Evolutionary conservation across 495 filamentous ascomycete species (phyloP), one percentile per base, ranked within the genome.

Genomic region (Amphirosellinia nigrospora): DNA sequence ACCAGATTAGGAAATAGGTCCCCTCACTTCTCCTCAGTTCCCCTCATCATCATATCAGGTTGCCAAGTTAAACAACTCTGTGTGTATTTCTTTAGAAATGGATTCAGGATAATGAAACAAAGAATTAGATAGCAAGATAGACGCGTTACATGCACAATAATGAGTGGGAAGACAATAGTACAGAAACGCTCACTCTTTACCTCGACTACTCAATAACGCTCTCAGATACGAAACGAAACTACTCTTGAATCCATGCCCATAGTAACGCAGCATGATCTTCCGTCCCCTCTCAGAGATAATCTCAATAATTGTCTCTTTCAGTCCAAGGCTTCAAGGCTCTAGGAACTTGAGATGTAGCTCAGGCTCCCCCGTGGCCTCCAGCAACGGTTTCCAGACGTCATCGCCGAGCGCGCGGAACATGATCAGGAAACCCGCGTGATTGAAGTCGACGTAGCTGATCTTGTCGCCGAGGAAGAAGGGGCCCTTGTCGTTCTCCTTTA

Each of bases 401-500:
- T 78, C 77, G 38, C 79, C 83, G 8, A 80, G 56, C 23, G 45
- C 50, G 36, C 67, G 53, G 19, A 75, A 30, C 71, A 82, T 82
- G 2, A 83, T 15, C 58, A 86, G 71, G 26, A 75, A 76, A 7
- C 76, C 79, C 0, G 52, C 81, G 74, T 81, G 83, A 9, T 80
- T 66, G 62, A 85, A 83, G 74, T 86, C 83, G 67, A 77, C 78
- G 73, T 78, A 85, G 15, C 75, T 77, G 4, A 79, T 56, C 48
- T 71, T 74, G 48, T 72, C 68, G 4, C 82, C 82, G 71, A 77
- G 28, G 53, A 85, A 83, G 64, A 81, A 90, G 28, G 83, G 86
- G 1, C 86, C 89, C 16, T 79, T 81, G 23, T 66, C 10, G 56
- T 79, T 83, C 73, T 86, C 84, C 76, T 80, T 82, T 76, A 90